Base-by-base conservation (phyloP, 1,139 yeast genomes). In the Pichia inconspicua region DNA sequence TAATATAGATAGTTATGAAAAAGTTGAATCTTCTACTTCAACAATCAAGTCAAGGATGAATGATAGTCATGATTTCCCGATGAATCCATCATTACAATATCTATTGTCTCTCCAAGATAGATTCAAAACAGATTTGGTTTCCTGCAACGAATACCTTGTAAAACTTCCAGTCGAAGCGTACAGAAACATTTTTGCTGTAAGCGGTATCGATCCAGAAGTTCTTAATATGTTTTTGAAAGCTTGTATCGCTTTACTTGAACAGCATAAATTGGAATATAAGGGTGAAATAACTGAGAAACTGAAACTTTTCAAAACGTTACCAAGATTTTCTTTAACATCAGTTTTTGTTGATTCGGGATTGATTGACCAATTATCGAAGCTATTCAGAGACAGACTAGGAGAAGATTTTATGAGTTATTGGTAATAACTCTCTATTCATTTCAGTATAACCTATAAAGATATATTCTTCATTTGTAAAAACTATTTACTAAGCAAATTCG, bases 121-220 rank as follows among this genome's bases (percentile, higher is more conserved):
- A 34, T 39, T 58, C 1, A 17, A 39, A 3, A 37, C 38, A 55
- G 65, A 48, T 4, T 53, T 58, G 12, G 44, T 53, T 5, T 54
- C 58, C 0, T 61, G 58, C 0, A 75, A 75, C 52, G 49, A 58
- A 19, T 76, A 70, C 53, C 68, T 79, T 9, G 59, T 78, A 14
- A 49, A 55, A 1, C 50, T 78, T 1, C 56, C 67, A 2, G 54
- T 69, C 0, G 48, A 53, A 0, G 64, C 66, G 2, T 66, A 72
- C 40, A 43, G 57, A 1, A 59, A 61, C 1, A 58, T 78, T 2
- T 79, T 77, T 52, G 57, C 63, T 1, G 53, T 61, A 2, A 71
- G 75, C 3, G 87, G 87, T 1, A 64, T 84, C 1, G 90, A 84
- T 50, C 63, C 77, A 0, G 79, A 76, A 17, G 73, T 78, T 48